A percentile compares a stretch with the other conserved stretches of the same genome.
phyloP scores from a whole-genome alignment of 768 basidiomycete species.

The Cubamyces sp. region DNA sequence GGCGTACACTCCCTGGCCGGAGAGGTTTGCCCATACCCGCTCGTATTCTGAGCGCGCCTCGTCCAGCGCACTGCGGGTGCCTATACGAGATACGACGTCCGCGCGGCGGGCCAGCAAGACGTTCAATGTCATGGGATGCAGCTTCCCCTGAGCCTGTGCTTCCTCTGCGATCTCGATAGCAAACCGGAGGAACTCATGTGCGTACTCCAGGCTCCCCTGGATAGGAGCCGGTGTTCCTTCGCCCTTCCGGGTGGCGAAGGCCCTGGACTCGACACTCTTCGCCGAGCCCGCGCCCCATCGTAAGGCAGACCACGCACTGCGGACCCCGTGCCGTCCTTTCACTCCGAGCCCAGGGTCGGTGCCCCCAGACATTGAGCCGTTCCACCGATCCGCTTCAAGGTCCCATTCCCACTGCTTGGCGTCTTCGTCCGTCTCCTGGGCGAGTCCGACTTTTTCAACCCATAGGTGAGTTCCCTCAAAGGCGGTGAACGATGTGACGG shows the following conservation, averaged over 20 bases:
- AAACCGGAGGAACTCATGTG: slow-evolving; percentile 55
- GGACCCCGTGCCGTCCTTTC: slow-evolving; percentile 60
- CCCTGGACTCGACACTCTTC: slow-evolving; percentile 42
- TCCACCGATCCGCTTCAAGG: slow-evolving; percentile 63
- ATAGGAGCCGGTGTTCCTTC: slow-evolving; percentile 46
- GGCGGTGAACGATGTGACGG: slow-evolving; percentile 47
- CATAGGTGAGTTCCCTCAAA: slow-evolving; percentile 64
- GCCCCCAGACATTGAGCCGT: slow-evolving; percentile 53
- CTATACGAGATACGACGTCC: slow-evolving; percentile 62
- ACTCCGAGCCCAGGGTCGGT: slow-evolving; percentile 75
- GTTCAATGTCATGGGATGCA: slow-evolving; percentile 54
- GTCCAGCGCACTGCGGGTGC: slow-evolving; percentile 49
- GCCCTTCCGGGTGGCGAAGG: slow-evolving; percentile 38
- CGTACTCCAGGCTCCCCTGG: slow-evolving; percentile 57
- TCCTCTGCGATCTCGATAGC: slow-evolving; percentile 52
- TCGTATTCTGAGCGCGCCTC: slow-evolving; percentile 62
- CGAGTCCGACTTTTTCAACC: slow-evolving; percentile 61
- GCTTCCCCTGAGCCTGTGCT: slow-evolving; percentile 40
- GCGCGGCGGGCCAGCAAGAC: slow-evolving; percentile 63
- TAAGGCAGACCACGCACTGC: slow-evolving; percentile 73
- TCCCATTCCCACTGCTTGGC: slow-evolving; percentile 70
- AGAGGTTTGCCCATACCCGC: slow-evolving; percentile 55
- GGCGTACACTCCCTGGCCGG: slow-evolving; percentile 45
- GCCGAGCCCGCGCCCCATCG: slow-evolving; percentile 60
- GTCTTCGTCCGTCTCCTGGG: slow-evolving; percentile 54